Percentiles rank a stretch among this genome's conserved stretches.
Evolutionary conservation across 352 stramenopile species (phyloP).

Genomic region (Blastocystis sp.): DNA sequence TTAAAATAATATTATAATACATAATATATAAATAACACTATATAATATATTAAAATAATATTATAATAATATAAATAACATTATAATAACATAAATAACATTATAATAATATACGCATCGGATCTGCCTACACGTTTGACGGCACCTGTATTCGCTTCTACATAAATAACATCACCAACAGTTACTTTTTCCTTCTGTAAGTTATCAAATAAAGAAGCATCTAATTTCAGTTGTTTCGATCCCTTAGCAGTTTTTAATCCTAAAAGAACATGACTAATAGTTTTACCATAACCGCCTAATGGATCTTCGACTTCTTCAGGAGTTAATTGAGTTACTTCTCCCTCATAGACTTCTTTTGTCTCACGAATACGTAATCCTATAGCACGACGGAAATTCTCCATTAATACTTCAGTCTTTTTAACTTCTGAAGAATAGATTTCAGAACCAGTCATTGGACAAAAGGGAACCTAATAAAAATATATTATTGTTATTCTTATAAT

Average conservation of each 20-base stretch:
- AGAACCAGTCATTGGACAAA: slow-evolving; percentile 95
- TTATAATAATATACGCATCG: slow-evolving; percentile 57
- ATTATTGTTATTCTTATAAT: no score
- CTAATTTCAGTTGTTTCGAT: slow-evolving; percentile 84
- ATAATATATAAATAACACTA: no score
- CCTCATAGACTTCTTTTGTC: slow-evolving; percentile 83
- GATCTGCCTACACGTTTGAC: slow-evolving; percentile 93
- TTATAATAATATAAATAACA: no score
- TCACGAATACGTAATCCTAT: slow-evolving; percentile 98
- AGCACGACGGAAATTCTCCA: slow-evolving; percentile 98
- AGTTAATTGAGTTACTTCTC: slow-evolving; percentile 82
- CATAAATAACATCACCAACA: slow-evolving; percentile 96
- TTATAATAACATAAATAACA: background rate
- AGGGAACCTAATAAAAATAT: slow-evolving; percentile 73
- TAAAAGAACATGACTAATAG: slow-evolving; percentile 90
- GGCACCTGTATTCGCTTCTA: slow-evolving; percentile 90
- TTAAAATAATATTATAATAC: no score
- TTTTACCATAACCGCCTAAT: slow-evolving; percentile 85
- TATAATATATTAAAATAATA: no score
- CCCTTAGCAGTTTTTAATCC: slow-evolving; percentile 94
- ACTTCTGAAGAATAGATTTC: slow-evolving; percentile 97
- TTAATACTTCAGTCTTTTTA: slow-evolving; percentile 98
- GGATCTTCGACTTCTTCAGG: slow-evolving; percentile 95
- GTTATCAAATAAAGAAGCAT: slow-evolving; percentile 93
- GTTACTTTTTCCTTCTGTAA: slow-evolving; percentile 90